Base-by-base conservation (phyloP, 2,329 filamentous ascomycete genomes). In the Penicillium sp. region DNA sequence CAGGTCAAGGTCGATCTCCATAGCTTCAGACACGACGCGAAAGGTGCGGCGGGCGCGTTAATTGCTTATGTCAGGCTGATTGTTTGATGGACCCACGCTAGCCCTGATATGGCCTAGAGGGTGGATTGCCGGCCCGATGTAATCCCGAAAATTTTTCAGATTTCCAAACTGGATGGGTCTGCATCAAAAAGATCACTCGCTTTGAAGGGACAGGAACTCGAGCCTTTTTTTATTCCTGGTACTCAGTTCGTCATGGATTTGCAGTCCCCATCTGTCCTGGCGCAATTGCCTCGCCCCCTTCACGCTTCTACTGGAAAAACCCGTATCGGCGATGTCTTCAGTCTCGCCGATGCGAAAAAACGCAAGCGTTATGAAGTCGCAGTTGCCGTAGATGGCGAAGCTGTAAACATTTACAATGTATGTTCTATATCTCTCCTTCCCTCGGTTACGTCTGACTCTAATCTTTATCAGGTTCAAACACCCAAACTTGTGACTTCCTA, bases 371-470 rank as follows among this genome's bases (percentile, higher is more conserved):
- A 84, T 63, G 84, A 87, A 66, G 76, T 87, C 49, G 82, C 77
- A 31, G 78, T 84, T 19, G 82, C 78, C 1, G 75, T 86, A 14
- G 83, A 87, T 67, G 83, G 84, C 37, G 83, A 87, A 67, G 80
- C 81, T 30, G 73, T 87, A 47, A 85, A 82, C 60, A 80, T 87
- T 35, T 86, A 86, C 72, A 84, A 84, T 71, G 84, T 86, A 75
- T 45, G 71, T 38, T 40, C 5, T 35, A 16, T 33, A n/a, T 14
- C 43, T 42, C 5, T 4, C 22, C 30, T 28, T 30, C n/a, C 8
- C 16, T n/a, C 4, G 2, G 9, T 48, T 2, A 11, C 2, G 11
- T 44, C 62, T 63, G 52, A 61, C 38, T n/a, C 37, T 33, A 37
- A 38, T 45, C 31, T 69, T 11, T 55, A 30, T 25, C 41, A 87